phyloP scores from a whole-genome alignment of 2,329 filamentous ascomycete species.

The Ascochyta rabiei region DNA sequence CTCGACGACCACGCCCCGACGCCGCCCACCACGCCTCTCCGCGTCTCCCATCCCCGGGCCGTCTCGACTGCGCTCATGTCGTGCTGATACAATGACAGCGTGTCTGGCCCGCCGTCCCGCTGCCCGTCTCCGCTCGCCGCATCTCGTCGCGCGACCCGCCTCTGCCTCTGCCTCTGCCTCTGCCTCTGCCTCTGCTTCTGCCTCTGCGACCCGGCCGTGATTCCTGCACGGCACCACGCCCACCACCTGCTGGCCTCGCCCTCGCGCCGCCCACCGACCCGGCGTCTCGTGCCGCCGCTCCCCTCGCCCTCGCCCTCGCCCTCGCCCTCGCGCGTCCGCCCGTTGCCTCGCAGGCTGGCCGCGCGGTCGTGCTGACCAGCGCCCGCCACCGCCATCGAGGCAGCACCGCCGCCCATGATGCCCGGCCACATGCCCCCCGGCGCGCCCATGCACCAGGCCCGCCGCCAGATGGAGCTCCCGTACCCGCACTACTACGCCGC shows the following conservation, averaged over 20 bases:
- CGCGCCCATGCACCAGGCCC: constrained; percentile 47
- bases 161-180: constrained; percentile 11
- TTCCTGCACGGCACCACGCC: constrained; percentile 21
- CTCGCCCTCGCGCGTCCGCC: constrained; percentile 11
- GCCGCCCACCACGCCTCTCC: constrained; percentile 8
- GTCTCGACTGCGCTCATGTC: constrained; percentile 43
- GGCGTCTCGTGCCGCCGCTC: not conserved
- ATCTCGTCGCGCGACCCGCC: constrained; percentile 36
- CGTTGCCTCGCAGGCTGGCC: constrained; percentile 49
- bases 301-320: constrained; percentile 64
- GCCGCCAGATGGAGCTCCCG: constrained; percentile 48
- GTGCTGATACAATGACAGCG: constrained; percentile 45
- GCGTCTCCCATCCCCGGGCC: constrained; percentile 27
- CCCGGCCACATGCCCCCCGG: constrained; percentile 59
- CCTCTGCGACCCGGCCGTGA: constrained; percentile 39
- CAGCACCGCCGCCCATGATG: constrained; percentile 66
- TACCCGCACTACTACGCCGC: constrained; percentile 42
- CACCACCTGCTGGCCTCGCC: not conserved
- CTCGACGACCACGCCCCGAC: constrained; percentile 1
- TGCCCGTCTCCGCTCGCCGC: constrained; percentile 23
- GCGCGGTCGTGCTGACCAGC: constrained; percentile 46
- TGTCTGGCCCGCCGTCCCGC: constrained; percentile 28
- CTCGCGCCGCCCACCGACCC: too few relatives aligned
- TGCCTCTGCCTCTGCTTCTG: not conserved
- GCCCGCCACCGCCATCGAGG: constrained; percentile 48